These are phyloP conservation scores for Hemileia vastatrix DNA, from an alignment of 1,284 basidiomycete species.

Conservation along the genomic window DNA sequence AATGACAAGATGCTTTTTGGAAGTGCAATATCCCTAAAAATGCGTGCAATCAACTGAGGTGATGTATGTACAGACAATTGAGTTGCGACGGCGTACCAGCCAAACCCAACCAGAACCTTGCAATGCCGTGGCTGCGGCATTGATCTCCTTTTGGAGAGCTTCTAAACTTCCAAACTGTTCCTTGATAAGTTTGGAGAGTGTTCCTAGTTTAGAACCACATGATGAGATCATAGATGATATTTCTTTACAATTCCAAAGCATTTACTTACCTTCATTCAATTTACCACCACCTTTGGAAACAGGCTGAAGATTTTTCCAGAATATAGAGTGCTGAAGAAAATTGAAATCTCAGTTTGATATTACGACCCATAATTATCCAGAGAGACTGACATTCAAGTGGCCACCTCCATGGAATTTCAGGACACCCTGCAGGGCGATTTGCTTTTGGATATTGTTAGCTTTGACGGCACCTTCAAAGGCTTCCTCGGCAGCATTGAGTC, in stretches of 20 bases:
- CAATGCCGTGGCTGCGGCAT: conserved; percentile 77
- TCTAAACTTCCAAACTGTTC: conserved; percentile 77
- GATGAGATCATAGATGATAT: background rate
- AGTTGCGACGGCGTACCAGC: conserved; percentile 49
- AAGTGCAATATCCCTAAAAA: conserved; percentile 57
- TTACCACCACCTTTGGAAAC: conserved; percentile 55
- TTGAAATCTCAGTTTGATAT: conserved; percentile 49
- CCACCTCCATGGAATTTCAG: conserved; percentile 88
- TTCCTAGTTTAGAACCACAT: conserved; percentile 47
- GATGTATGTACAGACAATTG: background rate
- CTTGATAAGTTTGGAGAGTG: conserved; percentile 69
- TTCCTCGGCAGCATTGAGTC: conserved; percentile 63
- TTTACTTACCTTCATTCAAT: conserved; percentile 48
- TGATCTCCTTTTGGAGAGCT: conserved; percentile 64
- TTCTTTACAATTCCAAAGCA: conserved; percentile 17
- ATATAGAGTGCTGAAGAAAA: conserved; percentile 67
- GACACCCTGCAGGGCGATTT: conserved; percentile 72
- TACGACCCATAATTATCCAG: conserved; percentile 47
- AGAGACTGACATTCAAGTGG: conserved; percentile 40
- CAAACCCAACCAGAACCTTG: conserved; percentile 98
- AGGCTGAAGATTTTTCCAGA: conserved; percentile 91
- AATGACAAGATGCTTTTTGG: conserved; percentile 68
- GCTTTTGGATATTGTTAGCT: conserved; percentile 58
- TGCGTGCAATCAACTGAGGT: background rate
- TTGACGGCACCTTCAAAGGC: conserved; percentile 58